Conservation (phyloP, 2,329 filamentous ascomycete species). For the Xylariaceae sp. region DNA sequence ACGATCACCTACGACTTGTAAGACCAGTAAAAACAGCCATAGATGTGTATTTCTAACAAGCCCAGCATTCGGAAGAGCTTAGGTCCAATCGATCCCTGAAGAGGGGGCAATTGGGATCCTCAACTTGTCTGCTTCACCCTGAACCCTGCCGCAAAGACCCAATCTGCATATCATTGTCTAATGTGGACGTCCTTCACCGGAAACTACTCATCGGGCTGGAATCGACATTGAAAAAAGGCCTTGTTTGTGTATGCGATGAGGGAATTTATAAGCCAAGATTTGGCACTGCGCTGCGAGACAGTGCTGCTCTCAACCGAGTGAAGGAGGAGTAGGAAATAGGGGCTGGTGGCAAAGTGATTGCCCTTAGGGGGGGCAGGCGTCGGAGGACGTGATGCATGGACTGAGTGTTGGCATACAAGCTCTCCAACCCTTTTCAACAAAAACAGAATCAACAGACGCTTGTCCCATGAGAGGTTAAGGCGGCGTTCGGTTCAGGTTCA, state of each 20-base stretch:
- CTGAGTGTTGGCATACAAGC: not conserved
- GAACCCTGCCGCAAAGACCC: not conserved
- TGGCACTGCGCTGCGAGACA: not conserved
- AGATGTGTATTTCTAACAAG: slow-evolving; percentile 13
- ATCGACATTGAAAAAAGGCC: too few species aligned
- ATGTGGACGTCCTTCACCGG: not conserved
- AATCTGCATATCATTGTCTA: not conserved
- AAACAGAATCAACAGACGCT: not conserved
- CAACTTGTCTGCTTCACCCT: not conserved
- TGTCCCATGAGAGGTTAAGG: not conserved
- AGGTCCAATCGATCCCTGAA: not conserved
- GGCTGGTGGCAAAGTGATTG: not conserved
- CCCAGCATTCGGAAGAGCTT: not conserved
- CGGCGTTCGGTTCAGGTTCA: not conserved
- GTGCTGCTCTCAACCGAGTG: not conserved
- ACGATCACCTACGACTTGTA: slow-evolving; percentile 12
- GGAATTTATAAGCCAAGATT: not conserved
- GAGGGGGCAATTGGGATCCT: not conserved
- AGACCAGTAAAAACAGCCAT: slow-evolving; percentile 13
- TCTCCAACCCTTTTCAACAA: not conserved
- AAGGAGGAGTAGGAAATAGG: not conserved
- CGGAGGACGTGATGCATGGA: not conserved
- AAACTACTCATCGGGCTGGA: not conserved
- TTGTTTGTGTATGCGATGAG: not conserved
- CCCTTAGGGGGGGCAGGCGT: not conserved